phyloP scores from a whole-genome alignment of 1,139 yeast species.

The Hemisphaericaspora xylofermentans region DNA sequence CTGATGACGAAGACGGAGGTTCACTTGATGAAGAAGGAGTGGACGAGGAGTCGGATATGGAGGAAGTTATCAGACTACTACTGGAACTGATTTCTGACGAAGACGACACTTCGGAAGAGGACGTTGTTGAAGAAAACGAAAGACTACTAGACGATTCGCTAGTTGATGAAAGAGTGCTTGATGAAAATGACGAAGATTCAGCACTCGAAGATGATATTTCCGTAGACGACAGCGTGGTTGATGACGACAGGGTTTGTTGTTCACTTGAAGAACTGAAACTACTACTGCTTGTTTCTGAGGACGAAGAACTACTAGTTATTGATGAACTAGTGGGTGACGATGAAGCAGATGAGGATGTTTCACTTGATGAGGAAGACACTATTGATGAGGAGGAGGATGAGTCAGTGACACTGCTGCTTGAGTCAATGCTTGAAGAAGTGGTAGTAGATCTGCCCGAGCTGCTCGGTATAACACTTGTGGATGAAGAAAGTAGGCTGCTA shows the following conservation, averaged over 20 bases:
- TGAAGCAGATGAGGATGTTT: constrained; percentile 3
- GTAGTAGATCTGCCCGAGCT: background rate
- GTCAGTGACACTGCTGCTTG: background rate
- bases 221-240: background rate
- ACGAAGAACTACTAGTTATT: background rate
- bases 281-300: background rate
- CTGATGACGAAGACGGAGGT: constrained; percentile 6
- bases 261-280: constrained; percentile 1
- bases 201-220: constrained; percentile 3
- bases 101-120: background rate
- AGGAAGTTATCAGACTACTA: background rate
- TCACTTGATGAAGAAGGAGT: background rate
- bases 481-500: too few relatives aligned
- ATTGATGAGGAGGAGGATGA: background rate
- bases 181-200: background rate
- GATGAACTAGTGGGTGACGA: constrained; percentile 5
- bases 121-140: background rate
- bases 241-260: background rate
- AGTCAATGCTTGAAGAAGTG: background rate
- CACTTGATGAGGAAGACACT: background rate
- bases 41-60: too few relatives aligned
- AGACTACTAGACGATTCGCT: constrained; percentile 1
- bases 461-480: background rate
- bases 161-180: constrained; percentile 1
- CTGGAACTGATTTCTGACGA: constrained; percentile 3